Conservation (phyloP, 2,329 filamentous ascomycete genomes). For the Ceratocystis eucalypticola region DNA sequence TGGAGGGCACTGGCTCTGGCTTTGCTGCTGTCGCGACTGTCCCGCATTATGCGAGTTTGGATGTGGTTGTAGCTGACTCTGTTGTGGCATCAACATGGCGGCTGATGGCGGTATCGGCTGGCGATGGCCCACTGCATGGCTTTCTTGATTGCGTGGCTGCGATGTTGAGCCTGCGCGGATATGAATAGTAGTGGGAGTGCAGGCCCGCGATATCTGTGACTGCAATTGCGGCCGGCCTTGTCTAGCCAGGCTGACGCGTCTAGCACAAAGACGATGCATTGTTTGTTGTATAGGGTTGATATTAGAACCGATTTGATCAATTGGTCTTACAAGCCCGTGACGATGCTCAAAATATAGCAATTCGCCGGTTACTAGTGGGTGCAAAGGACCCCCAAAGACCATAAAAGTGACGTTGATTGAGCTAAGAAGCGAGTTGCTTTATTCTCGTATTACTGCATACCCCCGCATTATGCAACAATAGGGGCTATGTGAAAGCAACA, state of each 20-base stretch:
- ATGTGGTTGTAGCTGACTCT: not conserved
- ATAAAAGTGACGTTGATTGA: not conserved
- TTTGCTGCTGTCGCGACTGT: too few species aligned
- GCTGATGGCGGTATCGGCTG: not conserved
- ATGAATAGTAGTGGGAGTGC: not conserved
- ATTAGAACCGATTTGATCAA: not conserved
- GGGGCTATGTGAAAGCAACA: not conserved
- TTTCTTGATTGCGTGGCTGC: not conserved
- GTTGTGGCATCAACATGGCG: not conserved
- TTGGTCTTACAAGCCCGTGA: not conserved
- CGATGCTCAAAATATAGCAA: not conserved
- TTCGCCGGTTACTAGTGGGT: not conserved
- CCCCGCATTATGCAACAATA: conserved; percentile 14
- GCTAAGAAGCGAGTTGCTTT: not conserved
- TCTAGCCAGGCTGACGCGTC: not conserved
- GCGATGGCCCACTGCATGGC: not conserved
- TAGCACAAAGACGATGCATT: not conserved
- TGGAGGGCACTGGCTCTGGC: too few species aligned
- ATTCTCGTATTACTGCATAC: conserved; percentile 7
- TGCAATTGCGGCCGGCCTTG: not conserved
- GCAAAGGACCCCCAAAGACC: not conserved
- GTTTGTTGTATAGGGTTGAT: not conserved
- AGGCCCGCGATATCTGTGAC: not conserved
- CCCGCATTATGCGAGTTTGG: too few species aligned
- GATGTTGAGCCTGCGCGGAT: not conserved